Evolutionary conservation across 139 green algal genomes (phyloP), one percentile per base, ranked within the genome.

Genomic region (Chlorella sp.): DNA sequence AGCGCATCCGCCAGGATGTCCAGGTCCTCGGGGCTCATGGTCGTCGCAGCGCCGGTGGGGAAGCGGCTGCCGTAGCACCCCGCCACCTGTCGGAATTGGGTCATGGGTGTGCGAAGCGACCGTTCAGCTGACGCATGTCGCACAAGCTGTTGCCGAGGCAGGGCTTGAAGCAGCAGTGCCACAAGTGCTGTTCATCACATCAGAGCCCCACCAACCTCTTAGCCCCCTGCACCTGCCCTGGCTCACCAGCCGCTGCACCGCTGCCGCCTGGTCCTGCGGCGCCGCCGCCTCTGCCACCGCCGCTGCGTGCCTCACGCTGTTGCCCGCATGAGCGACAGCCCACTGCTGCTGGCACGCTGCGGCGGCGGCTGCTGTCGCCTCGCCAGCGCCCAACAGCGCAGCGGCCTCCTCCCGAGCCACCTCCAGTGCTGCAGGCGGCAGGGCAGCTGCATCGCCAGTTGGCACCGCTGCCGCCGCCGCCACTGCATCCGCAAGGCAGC

Each of bases 161-260:
- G n/a, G 63, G 21, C 16, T 32, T 30, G 60, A 9, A 32, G 60
- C 23, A 30, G 13, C 63, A 69, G 3, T 38, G 63, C 28, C 63
- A 69, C 13, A 38, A 3, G 28, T 23, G 30, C 12, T n/a, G 2
- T n/a, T 5, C 23, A 32, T 2, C 20, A 67, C 2, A 4, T 34
- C 38, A n/a, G 76, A 90, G 83, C 83, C 91, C 30, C 89, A 86
- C 36, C 89, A 76, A 20, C 91, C 90, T 23, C 92, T 91, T 1
- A 90, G 89, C 89, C 25, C 91, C 90, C 44, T 9, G 7, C 44
- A 96, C 94, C 90, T 96, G 94, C 65, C 64, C 21, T 17, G 28
- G 1, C 57, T 25, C 36, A 88, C 16, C 47, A 94, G 55, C 60
- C 75, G 39, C 57, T 65, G n/a, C 30, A 69, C 63, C n/a, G 81